Evolutionary conservation across 2,329 filamentous ascomycete species (phyloP).

Genomic region (Ophiostoma montium): DNA sequence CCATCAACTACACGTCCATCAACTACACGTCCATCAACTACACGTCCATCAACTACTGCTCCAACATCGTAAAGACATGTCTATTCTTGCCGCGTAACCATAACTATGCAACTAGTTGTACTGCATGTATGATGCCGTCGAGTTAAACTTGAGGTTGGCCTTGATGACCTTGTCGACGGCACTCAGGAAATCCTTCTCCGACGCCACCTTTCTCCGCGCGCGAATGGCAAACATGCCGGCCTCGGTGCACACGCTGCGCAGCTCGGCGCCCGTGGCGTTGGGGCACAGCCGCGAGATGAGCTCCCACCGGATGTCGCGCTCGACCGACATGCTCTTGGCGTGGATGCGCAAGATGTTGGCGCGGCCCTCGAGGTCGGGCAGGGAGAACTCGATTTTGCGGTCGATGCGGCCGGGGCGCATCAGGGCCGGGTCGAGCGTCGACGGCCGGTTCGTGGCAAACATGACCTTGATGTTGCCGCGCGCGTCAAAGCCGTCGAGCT

Average conservation of each 20-base stretch:
- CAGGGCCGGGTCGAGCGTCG: constrained; percentile 86
- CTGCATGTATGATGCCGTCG: constrained; percentile 93
- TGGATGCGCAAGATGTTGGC: constrained; percentile 97
- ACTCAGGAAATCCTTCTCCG: constrained; percentile 96
- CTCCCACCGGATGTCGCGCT: constrained; percentile 98
- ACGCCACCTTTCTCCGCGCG: constrained; percentile 87
- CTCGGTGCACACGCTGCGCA: constrained; percentile 93
- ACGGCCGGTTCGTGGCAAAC: constrained; percentile 99
- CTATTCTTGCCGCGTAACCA: too few species aligned
- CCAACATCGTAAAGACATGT: neutral
- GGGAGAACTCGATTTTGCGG: constrained; percentile 95
- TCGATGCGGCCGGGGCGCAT: constrained; percentile 97
- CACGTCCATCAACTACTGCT: neutral
- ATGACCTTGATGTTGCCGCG: constrained; percentile 98
- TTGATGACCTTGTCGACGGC: constrained; percentile 99
- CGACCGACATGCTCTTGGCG: constrained; percentile 98
- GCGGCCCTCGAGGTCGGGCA: constrained; percentile 91
- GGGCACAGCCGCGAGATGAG: constrained; percentile 93
- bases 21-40: too few species aligned
- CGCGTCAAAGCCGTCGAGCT: constrained; percentile 97
- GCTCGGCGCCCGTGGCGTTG: constrained; percentile 90
- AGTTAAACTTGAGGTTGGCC: constrained; percentile 98
- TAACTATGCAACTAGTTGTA: too few species aligned
- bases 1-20: too few species aligned
- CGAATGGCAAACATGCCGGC: constrained; percentile 98